Base-by-base conservation (phyloP, 495 filamentous ascomycete genomes). In the Neurospora discreta region DNA sequence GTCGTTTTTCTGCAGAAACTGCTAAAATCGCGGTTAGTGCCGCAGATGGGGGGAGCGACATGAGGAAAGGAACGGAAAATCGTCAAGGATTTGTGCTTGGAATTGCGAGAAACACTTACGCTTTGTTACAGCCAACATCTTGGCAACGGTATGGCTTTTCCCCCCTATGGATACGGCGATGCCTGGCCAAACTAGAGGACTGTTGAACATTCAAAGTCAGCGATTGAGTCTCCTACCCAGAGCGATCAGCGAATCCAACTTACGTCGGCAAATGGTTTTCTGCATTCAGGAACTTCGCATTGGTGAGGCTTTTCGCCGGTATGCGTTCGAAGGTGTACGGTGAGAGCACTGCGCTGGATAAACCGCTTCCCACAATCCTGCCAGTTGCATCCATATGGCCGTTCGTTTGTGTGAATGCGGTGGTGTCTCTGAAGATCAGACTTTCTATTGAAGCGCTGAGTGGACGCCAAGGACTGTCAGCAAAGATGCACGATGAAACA, bases 1-100 rank as follows among this genome's bases (percentile, higher is more conserved):
- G 93, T 95, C 11, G 92, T 94, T 78, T 95, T 94, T 46, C 93
- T 88, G 83, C 92, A 94, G 80, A 95, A 96, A 76, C 93, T 96
- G 80, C 6, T 38, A 44, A 68, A 71, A 72, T 71, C 72, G 41
- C 73, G 75, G 73, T 78, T 74, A 80, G 75, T 77, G 71, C 72
- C 67, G 67, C 71, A 69, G 70, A 67, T 71, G 69, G 33, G 74
- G 74, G 73, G 74, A 69, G 70, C 58, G 30, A 72, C 9, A 46
- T 71, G 38, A n/a, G n/a, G 33, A 71, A 41, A 18, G 11, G 42
- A n/a, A 43, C 58, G 68, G 58, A 73, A 69, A 3, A 65, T 65
- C 52, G 26, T 65, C 26, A 65, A 9, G 52, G 52, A 65, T 18
- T 0, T 23, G 0, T 65, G 52, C 9, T 58, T 16, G 23, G 52